A percentile compares a stretch with the other conserved stretches of the same genome.
These are phyloP conservation scores for Eutrema salsugineum DNA, from an alignment of 441 rosid genomes.

Conservation along the genomic window DNA sequence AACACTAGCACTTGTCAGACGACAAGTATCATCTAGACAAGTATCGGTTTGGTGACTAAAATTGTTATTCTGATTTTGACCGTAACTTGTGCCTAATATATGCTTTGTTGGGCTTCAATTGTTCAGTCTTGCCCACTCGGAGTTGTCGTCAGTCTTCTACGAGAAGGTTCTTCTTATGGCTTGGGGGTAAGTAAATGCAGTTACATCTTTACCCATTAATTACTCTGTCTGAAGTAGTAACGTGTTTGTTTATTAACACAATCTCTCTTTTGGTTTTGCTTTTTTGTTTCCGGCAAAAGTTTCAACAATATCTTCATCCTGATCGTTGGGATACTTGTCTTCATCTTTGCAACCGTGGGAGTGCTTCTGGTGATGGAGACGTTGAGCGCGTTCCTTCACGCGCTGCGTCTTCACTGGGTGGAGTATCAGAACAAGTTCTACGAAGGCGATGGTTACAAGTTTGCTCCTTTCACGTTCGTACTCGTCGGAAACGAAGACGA, in stretches of 20 bases:
- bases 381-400: conserved; percentile 89
- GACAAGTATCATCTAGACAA: too few relatives aligned
- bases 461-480: conserved; percentile 71
- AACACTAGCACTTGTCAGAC: too few relatives aligned
- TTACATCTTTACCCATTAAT: background rate
- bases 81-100: background rate
- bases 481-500: conserved; percentile 53
- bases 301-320: conserved; percentile 71
- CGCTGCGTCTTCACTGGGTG: conserved; percentile 96
- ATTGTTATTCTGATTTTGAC: background rate
- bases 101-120: background rate
- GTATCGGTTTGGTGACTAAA: too few relatives aligned
- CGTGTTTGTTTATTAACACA: background rate
- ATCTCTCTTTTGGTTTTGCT: background rate
- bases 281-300: conserved; percentile 30
- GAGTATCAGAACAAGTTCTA: conserved; percentile 95
- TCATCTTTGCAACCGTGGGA: conserved; percentile 79
- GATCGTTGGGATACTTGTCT: conserved; percentile 60
- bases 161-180: conserved; percentile 92
- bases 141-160: conserved; percentile 84
- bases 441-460: conserved; percentile 91
- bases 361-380: conserved; percentile 96
- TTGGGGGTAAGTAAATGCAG: conserved; percentile 61
- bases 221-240: too few relatives aligned
- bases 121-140: conserved; percentile 85